These are phyloP conservation scores for Solanum appendiculatum DNA, from an alignment of 257 asterid species.

Conservation along the genomic window DNA sequence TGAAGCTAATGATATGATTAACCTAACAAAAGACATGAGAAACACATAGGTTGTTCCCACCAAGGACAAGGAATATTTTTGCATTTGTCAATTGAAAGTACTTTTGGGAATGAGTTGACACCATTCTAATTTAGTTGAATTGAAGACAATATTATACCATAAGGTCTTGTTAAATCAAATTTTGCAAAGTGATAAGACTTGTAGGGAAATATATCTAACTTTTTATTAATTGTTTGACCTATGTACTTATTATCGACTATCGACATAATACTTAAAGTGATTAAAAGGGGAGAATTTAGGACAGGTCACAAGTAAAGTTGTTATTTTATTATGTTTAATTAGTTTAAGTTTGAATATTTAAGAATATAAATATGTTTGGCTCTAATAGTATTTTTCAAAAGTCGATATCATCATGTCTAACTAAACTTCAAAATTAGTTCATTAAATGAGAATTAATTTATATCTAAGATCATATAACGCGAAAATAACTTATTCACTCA, in stretches of 20 bases:
- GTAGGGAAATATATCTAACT: background rate
- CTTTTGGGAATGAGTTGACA: background rate
- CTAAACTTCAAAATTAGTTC: background rate
- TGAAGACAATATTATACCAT: background rate
- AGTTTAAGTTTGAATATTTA: background rate
- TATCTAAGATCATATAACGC: background rate
- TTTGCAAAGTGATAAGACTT: background rate
- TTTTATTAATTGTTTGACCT: background rate
- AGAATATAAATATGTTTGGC: background rate
- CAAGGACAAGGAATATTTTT: background rate
- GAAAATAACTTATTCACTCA: background rate
- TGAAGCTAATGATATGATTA: background rate
- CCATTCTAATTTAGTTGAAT: background rate
- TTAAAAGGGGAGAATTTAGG: background rate
- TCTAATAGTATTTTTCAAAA: background rate
- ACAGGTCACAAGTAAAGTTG: background rate
- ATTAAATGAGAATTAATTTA: background rate
- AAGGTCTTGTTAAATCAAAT: background rate
- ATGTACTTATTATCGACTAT: background rate
- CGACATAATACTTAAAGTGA: background rate
- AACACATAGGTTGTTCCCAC: background rate
- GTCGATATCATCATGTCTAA: too few relatives aligned
- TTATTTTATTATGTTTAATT: background rate
- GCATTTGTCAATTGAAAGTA: background rate
- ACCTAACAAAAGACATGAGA: background rate